Percentiles rank a stretch among this genome's conserved stretches.
Conservation (phyloP, 192 early-diverging fungal genomes). For the Spinellus fusiger region DNA sequence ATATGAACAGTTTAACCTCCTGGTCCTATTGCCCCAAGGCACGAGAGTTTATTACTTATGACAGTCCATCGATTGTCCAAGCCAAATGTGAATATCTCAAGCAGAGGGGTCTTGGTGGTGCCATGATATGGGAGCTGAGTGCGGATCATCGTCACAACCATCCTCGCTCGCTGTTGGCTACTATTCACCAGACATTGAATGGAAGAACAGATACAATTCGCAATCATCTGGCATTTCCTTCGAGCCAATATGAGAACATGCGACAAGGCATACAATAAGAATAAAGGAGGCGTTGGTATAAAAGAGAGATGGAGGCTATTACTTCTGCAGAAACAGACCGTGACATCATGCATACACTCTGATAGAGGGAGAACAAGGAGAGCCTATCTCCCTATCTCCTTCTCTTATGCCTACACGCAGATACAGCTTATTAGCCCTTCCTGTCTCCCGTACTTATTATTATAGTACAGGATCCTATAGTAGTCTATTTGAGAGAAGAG, state of each 20-base stretch:
- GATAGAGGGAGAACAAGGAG: no score
- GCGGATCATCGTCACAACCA: slow-evolving; percentile 37
- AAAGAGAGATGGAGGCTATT: not conserved
- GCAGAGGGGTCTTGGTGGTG: slow-evolving; percentile 52
- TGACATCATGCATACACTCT: not conserved
- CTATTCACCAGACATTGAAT: slow-evolving; percentile 22
- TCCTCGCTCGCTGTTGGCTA: slow-evolving; percentile 35
- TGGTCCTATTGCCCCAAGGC: slow-evolving; percentile 69
- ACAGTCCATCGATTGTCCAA: slow-evolving; percentile 58
- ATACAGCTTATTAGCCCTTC: not conserved
- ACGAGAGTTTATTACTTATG: slow-evolving; percentile 80
- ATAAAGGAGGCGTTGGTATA: not conserved
- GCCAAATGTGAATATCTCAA: slow-evolving; percentile 67
- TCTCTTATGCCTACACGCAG: not conserved
- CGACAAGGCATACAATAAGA: not conserved
- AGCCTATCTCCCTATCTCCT: not conserved
- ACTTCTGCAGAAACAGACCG: not conserved
- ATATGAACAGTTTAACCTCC: slow-evolving; percentile 64
- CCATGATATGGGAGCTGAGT: slow-evolving; percentile 79
- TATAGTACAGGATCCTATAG: not conserved
- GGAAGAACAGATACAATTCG: slow-evolving; percentile 30
- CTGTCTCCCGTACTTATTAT: not conserved
- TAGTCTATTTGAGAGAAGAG: slow-evolving; percentile 1
- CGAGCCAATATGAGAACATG: slow-evolving; percentile 46
- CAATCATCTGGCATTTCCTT: slow-evolving; percentile 42